phyloP scores from a whole-genome alignment of 2,329 filamentous ascomycete species.

The Alternaria metachromatica region DNA sequence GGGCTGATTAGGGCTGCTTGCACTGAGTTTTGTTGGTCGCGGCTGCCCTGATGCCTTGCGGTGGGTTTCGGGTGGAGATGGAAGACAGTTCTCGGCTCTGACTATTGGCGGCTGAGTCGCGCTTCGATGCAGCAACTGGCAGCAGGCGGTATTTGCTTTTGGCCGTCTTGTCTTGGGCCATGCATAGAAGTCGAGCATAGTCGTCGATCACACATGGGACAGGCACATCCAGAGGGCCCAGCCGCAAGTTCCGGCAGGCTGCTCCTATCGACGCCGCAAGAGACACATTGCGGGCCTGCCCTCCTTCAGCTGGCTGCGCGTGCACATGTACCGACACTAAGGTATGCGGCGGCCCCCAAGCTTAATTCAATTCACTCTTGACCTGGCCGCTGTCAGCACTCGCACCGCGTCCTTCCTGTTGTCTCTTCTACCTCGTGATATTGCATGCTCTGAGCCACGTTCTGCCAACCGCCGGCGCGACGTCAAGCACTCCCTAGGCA shows the following conservation, averaged over 20 bases:
- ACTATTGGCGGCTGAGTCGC: constrained; percentile 1
- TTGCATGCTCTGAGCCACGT: constrained; percentile 10
- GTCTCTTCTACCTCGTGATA: background rate
- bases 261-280: constrained; percentile 9
- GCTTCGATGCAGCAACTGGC: background rate
- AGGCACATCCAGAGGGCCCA: constrained; percentile 6
- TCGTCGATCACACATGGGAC: constrained; percentile 1
- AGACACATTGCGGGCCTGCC: constrained; percentile 23
- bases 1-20: background rate
- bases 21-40: background rate
- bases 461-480: constrained; percentile 26
- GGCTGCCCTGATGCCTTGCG: background rate
- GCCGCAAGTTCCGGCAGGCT: constrained; percentile 19
- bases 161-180: background rate
- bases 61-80: constrained; percentile 1
- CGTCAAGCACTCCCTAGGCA: constrained; percentile 24
- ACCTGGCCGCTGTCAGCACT: background rate
- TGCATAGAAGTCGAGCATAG: constrained; percentile 1
- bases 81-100: background rate
- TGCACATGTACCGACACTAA: constrained; percentile 25
- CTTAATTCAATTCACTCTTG: constrained; percentile 5
- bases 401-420: background rate
- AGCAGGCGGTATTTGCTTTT: constrained; percentile 4
- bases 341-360: constrained; percentile 24
- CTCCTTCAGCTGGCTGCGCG: constrained; percentile 20